Evolutionary conservation across 2,329 filamentous ascomycete genomes (phyloP).

Genomic region (Claviceps sp.): DNA sequence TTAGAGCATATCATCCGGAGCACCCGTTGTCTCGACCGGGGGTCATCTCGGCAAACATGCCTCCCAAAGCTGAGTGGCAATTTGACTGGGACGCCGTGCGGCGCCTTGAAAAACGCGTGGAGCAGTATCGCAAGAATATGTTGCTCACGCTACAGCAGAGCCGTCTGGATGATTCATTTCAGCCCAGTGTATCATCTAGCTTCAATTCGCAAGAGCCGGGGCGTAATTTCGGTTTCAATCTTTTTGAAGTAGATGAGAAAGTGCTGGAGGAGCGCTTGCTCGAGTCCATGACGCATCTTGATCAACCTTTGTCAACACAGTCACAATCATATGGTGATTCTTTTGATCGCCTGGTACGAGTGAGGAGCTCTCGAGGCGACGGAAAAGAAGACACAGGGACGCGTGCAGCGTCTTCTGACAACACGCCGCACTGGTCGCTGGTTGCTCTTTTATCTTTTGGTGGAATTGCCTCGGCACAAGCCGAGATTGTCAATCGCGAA

Average conservation of each 20-base stretch:
- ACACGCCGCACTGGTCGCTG: constrained; percentile 44
- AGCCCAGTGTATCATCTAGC: neutral
- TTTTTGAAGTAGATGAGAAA: constrained; percentile 34
- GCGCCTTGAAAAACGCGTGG: constrained; percentile 45
- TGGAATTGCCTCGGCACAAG: constrained; percentile 60
- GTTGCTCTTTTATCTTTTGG: constrained; percentile 60
- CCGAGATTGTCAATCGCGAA: constrained; percentile 61
- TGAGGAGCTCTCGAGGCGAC: constrained; percentile 21
- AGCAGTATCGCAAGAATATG: constrained; percentile 19
- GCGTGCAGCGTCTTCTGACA: constrained; percentile 14
- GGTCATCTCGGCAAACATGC: constrained; percentile 29
- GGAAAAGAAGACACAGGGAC: neutral
- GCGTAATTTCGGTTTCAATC: constrained; percentile 18
- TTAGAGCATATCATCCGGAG: constrained; percentile 55
- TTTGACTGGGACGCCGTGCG: constrained; percentile 61
- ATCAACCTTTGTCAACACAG: constrained; percentile 16
- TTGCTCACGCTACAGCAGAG: constrained; percentile 11
- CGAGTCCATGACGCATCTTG: constrained; percentile 34
- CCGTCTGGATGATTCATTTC: constrained; percentile 1
- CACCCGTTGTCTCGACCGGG: constrained; percentile 51
- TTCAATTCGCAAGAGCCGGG: constrained; percentile 4
- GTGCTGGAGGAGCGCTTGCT: constrained; percentile 35
- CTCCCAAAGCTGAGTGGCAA: constrained; percentile 51
- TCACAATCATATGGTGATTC: constrained; percentile 16
- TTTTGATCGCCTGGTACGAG: constrained; percentile 26